phyloP scores from a whole-genome alignment of 345 rosid genomes.

The Brassica napus region Da-Ae NC_063442.1:5252501-5253000 shows the following conservation, averaged over 20 bases:
- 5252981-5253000: constrained; percentile 77
- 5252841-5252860: constrained; percentile 74
- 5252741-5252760: constrained; percentile 79
- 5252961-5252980: constrained; percentile 90
- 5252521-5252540: constrained; percentile 57
- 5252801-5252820: constrained; percentile 6
- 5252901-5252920: constrained; percentile 78
- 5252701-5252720: constrained; percentile 75
- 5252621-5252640: background rate
- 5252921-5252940: constrained; percentile 59
- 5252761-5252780: constrained; percentile 19
- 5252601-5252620: constrained; percentile 12
- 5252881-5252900: constrained; percentile 56
- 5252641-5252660: constrained; percentile 14
- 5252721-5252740: constrained; percentile 67
- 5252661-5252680: constrained; percentile 54
- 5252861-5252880: constrained; percentile 62
- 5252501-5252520: constrained; percentile 57
- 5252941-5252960: constrained; percentile 84
- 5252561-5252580: constrained; percentile 80
- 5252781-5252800: constrained; percentile 10
- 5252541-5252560: constrained; percentile 53
- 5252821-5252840: constrained; percentile 19
- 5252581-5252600: constrained; percentile 18
- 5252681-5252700: constrained; percentile 60